Base-by-base conservation (phyloP, 257 asterid species). In the Gentiana macrophylla region DNA sequence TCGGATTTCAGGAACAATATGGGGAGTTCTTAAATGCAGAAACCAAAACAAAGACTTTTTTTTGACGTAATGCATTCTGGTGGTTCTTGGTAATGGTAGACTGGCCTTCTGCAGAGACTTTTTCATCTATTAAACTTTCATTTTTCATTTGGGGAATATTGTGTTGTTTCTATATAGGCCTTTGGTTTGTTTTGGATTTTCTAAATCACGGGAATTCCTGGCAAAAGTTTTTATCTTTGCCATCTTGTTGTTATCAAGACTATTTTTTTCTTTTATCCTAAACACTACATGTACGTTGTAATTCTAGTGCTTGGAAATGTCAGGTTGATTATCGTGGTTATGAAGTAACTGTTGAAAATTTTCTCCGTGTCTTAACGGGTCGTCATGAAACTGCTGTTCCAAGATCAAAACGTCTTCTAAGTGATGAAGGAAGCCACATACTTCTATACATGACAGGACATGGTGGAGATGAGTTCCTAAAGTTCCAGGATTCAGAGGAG, bases 361-460 rank as follows among this genome's bases (percentile, higher is more conserved):
- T 92, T 62, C 56, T 92, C 59, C 79, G 94, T 46, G 84, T 92
- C 61, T 74, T 92, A 73, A 88, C 89, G 12, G 97, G 97, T 41
- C 95, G 99, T 62, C 99, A 92, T 63, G 95, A 88, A 81, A 61
- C 77, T 60, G 89, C 94, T 61, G 97, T 85, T 47, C 95, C 95
- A 53, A 83, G 98, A 74, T 92, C 99, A 57, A 92, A 92, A 72
- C 90, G 95, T 52, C 95, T 88, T 57, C 79, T 92, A 51, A 92
- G 99, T 77, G 99, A 92, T 70, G 99, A 92, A 79, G 99, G 95
- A 58, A 92, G 99, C 64, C 99, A 88, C 66, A 74, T 88, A 77
- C 92, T 92, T 55, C 78, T 92, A 35, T 92, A 85, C 75, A 92
- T 92, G 97, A 92, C 97, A 15, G 97, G 99, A 67, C 95, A 92